Evolutionary conservation across 2,329 filamentous ascomycete species (phyloP).

Genomic region (Trichophyton mentagrophytes): DNA sequence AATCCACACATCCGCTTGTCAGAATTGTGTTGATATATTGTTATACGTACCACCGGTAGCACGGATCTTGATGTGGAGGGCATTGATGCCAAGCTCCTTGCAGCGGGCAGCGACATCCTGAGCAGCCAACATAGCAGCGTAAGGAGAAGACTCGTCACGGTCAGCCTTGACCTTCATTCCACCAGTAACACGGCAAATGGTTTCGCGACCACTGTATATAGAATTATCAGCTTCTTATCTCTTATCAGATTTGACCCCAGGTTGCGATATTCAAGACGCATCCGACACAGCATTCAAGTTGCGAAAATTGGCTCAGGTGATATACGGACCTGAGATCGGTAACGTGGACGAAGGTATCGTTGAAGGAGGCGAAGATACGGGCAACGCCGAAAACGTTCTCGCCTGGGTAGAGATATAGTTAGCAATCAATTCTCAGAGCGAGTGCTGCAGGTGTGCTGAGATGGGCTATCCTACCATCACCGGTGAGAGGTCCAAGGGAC

Average conservation of each 20-base stretch:
- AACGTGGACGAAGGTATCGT: constrained; percentile 93
- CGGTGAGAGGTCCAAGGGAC: constrained; percentile 89
- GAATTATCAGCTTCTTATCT: constrained; percentile 9
- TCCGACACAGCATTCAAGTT: not conserved
- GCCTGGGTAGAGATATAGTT: constrained; percentile 40
- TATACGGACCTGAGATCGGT: constrained; percentile 81
- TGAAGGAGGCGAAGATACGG: constrained; percentile 94
- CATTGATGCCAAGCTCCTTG: constrained; percentile 76
- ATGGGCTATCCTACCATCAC: constrained; percentile 57
- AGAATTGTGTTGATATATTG: not conserved
- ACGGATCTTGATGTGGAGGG: constrained; percentile 99
- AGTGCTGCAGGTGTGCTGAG: not conserved
- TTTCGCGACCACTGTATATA: constrained; percentile 92
- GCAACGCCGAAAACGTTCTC: constrained; percentile 97
- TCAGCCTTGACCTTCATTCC: constrained; percentile 99
- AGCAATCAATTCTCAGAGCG: constrained; percentile 2
- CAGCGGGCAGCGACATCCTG: constrained; percentile 93
- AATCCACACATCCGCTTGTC: not conserved
- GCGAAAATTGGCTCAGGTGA: not conserved
- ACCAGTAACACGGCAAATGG: constrained; percentile 98
- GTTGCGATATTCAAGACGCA: not conserved
- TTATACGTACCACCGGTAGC: constrained; percentile 75
- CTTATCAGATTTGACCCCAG: not conserved
- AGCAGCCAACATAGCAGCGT: constrained; percentile 99
- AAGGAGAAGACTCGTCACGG: constrained; percentile 98